These are phyloP conservation scores for Arthroderma sp. DNA, from an alignment of 2,329 filamentous ascomycete species.

Conservation along the genomic window DNA sequence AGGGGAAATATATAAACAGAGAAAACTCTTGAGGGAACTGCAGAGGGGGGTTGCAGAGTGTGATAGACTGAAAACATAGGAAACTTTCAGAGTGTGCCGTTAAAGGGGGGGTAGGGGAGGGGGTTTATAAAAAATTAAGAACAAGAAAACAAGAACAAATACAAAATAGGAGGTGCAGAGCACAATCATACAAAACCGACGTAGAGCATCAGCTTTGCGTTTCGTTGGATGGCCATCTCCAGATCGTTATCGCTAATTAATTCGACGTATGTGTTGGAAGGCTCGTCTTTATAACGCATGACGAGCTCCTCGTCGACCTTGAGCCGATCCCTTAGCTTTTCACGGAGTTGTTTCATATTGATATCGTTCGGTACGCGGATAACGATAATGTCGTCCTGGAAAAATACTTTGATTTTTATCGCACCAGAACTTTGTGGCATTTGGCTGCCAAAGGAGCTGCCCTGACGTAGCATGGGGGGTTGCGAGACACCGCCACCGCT, in stretches of 20 bases:
- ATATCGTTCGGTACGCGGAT: constrained; percentile 78
- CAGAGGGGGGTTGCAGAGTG: too few relatives aligned
- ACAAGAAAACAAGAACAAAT: background rate
- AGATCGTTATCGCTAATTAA: constrained; percentile 71
- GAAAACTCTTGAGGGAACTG: too few relatives aligned
- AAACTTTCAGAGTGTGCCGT: too few relatives aligned
- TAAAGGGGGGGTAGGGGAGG: background rate
- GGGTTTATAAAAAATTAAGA: background rate
- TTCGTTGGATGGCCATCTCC: constrained; percentile 64
- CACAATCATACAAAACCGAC: constrained; percentile 32
- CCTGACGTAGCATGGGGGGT: constrained; percentile 30
- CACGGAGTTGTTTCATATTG: constrained; percentile 60
- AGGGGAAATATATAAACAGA: too few relatives aligned
- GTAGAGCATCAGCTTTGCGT: constrained; percentile 74
- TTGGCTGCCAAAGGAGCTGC: constrained; percentile 37
- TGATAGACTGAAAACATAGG: too few relatives aligned
- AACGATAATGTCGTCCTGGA: constrained; percentile 80
- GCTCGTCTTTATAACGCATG: constrained; percentile 77
- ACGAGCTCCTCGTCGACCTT: constrained; percentile 65
- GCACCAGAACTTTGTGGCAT: constrained; percentile 33
- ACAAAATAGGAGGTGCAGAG: background rate
- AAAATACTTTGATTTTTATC: constrained; percentile 93
- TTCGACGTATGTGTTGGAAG: constrained; percentile 58
- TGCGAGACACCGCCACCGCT: background rate
- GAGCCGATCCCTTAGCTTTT: constrained; percentile 73